A percentile compares a stretch with the other conserved stretches of the same genome.
Conservation (phyloP, 129 eudicot species). For the Deinandra increscens region DNA sequence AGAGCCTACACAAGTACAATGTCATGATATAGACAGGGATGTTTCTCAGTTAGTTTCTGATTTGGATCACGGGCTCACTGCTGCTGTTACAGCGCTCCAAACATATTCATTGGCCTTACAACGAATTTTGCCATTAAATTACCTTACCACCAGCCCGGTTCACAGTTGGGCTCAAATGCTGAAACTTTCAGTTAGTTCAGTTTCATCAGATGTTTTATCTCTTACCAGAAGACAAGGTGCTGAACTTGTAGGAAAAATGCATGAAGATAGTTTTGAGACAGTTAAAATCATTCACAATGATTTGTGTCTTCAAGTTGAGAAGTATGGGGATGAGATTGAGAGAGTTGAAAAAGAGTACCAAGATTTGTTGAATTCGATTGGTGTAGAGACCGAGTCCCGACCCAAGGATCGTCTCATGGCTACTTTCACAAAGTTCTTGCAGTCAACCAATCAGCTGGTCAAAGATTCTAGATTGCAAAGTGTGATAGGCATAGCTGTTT, state of each 20-base stretch:
- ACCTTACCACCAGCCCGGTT: slow-evolving; percentile 85
- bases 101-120: slow-evolving; percentile 87
- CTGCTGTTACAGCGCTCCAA: slow-evolving; percentile 73
- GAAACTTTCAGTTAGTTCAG: slow-evolving; percentile 52
- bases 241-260: slow-evolving; percentile 58
- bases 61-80: slow-evolving; percentile 67
- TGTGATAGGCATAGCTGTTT: slow-evolving; percentile 53
- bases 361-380: slow-evolving; percentile 70
- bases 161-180: slow-evolving; percentile 89
- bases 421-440: slow-evolving; percentile 53
- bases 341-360: slow-evolving; percentile 67
- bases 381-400: slow-evolving; percentile 63
- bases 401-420: slow-evolving; percentile 71
- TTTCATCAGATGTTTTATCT: slow-evolving; percentile 67
- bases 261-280: slow-evolving; percentile 42
- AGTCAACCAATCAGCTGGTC: slow-evolving; percentile 43
- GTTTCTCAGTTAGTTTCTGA: slow-evolving; percentile 70
- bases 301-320: slow-evolving; percentile 68
- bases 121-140: slow-evolving; percentile 80
- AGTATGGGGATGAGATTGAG: slow-evolving; percentile 79
- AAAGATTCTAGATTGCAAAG: slow-evolving; percentile 35
- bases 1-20: slow-evolving; percentile 98
- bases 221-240: slow-evolving; percentile 75
- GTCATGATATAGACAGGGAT: slow-evolving; percentile 86
- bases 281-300: slow-evolving; percentile 55